Conservation (phyloP, 306 rosid genomes). For the Citrullus amarus region DNA sequence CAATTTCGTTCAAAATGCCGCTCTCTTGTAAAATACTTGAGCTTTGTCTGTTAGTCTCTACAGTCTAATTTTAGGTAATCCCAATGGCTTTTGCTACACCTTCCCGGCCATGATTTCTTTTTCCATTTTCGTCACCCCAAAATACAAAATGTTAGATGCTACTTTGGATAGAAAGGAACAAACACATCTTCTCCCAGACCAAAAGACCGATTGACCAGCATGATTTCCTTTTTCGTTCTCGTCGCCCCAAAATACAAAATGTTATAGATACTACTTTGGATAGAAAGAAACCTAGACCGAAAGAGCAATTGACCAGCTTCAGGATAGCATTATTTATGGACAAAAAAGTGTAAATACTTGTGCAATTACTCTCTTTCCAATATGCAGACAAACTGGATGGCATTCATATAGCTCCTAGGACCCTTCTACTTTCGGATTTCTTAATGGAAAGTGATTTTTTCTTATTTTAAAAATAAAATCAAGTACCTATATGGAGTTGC, state of each 20-base stretch:
- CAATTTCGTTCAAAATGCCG: not conserved
- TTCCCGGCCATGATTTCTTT: not conserved
- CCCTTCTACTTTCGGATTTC: not conserved
- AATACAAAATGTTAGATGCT: not conserved
- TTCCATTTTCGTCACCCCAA: not conserved
- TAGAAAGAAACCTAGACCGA: not conserved
- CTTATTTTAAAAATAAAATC: not conserved
- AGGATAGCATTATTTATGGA: not conserved
- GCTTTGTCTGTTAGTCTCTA: not conserved
- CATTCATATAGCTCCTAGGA: not conserved
- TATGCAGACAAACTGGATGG: not conserved
- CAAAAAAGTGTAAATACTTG: not conserved
- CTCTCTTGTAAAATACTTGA: not conserved
- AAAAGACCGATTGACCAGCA: not conserved
- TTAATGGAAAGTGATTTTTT: not conserved
- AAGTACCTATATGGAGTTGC: slow-evolving; percentile 77
- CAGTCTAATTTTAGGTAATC: not conserved
- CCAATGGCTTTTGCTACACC: not conserved
- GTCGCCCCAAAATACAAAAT: not conserved
- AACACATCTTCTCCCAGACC: not conserved
- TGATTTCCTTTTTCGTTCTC: not conserved
- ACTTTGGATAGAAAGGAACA: not conserved
- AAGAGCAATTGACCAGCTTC: not conserved
- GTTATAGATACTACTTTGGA: not conserved
- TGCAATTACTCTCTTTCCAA: not conserved